Evolutionary conservation across 2,329 filamentous ascomycete species (phyloP).

Genomic region (Talaromyces sp.): DNA sequence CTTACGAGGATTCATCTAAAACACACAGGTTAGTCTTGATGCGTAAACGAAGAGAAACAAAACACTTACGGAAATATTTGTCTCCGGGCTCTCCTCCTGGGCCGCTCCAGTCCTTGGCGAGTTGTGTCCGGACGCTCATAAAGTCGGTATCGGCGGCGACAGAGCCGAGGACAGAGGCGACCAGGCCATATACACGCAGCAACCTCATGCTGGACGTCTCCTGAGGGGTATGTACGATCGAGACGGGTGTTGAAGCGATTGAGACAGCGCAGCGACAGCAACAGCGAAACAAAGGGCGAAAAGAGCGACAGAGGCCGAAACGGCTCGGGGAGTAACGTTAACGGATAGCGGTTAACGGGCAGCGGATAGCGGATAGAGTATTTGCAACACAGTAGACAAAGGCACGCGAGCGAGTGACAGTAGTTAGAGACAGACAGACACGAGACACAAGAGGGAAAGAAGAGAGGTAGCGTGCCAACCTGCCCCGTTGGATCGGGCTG

Average conservation of each 20-base stretch:
- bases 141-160: constrained; percentile 35
- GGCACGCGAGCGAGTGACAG: background rate
- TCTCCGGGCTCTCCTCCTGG: constrained; percentile 33
- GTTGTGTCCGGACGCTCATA: constrained; percentile 35
- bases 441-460: background rate
- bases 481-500: background rate
- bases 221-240: background rate
- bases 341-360: background rate
- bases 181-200: constrained; percentile 2
- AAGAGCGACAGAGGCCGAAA: background rate
- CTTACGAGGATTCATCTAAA: constrained; percentile 42
- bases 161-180: constrained; percentile 1
- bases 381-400: background rate
- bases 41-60: background rate
- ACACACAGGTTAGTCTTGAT: constrained; percentile 1
- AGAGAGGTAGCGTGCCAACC: background rate
- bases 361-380: background rate
- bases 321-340: background rate
- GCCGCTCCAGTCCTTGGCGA: constrained; percentile 37
- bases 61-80: constrained; percentile 47
- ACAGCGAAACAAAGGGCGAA: background rate
- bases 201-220: background rate
- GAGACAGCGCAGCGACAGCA: too few species aligned
- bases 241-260: background rate
- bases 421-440: background rate